These are phyloP conservation scores for Boletellus sp. DNA, from an alignment of 768 basidiomycete species.

Conservation along the genomic window DNA sequence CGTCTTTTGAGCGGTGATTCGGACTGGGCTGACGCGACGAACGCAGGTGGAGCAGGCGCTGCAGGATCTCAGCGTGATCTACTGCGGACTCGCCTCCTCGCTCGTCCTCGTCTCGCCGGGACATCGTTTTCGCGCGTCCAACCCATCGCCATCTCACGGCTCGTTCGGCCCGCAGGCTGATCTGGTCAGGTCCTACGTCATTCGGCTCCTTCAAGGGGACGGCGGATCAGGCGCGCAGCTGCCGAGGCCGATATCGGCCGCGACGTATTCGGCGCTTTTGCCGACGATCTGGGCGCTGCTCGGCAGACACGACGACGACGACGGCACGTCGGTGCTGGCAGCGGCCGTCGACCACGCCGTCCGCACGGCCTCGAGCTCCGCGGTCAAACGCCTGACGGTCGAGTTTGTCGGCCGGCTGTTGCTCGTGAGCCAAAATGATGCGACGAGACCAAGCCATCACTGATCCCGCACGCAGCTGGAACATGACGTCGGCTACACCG, in stretches of 20 bases:
- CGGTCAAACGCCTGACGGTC: constrained; percentile 61
- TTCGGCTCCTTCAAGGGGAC: constrained; percentile 53
- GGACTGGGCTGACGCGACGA: constrained; percentile 2
- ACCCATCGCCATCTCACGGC: constrained; percentile 17
- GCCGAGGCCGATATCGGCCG: constrained; percentile 49
- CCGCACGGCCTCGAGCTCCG: constrained; percentile 54
- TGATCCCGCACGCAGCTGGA: constrained; percentile 47
- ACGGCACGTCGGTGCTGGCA: constrained; percentile 35
- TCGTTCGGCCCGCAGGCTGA: constrained; percentile 41
- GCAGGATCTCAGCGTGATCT: constrained; percentile 71
- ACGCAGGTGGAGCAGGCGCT: constrained; percentile 59
- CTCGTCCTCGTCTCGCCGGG: constrained; percentile 40
- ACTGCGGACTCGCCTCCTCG: constrained; percentile 72
- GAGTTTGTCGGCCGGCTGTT: constrained; percentile 72
- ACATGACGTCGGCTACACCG: constrained; percentile 49
- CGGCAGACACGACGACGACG: constrained; percentile 26
- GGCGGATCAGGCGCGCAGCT: constrained; percentile 39
- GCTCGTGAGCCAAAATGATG: constrained; percentile 45
- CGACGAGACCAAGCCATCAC: neutral
- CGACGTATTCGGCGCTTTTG: constrained; percentile 61
- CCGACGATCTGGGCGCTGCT: constrained; percentile 79
- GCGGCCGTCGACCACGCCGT: constrained; percentile 67
- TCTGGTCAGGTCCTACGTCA: constrained; percentile 58
- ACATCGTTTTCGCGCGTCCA: constrained; percentile 10
- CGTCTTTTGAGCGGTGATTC: neutral